Conservation (phyloP, 78 protist genomes). For the Dictyostelium capitatum region DNA sequence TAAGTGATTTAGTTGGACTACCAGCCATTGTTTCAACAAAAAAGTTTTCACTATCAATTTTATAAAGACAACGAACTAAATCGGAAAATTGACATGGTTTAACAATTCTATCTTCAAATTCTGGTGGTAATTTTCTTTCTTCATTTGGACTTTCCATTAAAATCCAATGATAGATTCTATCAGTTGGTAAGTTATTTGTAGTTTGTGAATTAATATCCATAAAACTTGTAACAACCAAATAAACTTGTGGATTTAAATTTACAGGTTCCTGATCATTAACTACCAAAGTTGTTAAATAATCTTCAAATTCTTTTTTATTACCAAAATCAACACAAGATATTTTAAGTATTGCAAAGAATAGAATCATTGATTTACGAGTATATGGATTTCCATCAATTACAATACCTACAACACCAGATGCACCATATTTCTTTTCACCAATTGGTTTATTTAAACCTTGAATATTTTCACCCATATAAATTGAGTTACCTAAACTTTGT, state of each 20-base stretch:
- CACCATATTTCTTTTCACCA: constrained; percentile 34
- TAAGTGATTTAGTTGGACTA: background rate
- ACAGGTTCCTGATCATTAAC: background rate
- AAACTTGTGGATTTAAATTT: background rate
- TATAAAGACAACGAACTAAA: constrained; percentile 23
- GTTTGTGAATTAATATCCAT: constrained; percentile 4
- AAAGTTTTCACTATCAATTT: constrained; percentile 8
- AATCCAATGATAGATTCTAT: constrained; percentile 7
- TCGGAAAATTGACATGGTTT: constrained; percentile 65
- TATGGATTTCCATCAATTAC: constrained; percentile 17
- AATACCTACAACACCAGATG: constrained; percentile 30
- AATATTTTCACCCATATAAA: constrained; percentile 33
- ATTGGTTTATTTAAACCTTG: constrained; percentile 37
- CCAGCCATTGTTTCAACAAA: constrained; percentile 20
- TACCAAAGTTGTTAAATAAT: background rate
- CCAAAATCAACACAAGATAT: constrained; percentile 37
- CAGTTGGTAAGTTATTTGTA: background rate
- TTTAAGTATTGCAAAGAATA: constrained; percentile 21
- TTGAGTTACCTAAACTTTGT: constrained; percentile 35
- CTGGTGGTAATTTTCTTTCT: constrained; percentile 11
- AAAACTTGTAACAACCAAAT: constrained; percentile 9
- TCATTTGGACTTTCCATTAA: background rate
- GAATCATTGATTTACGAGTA: constrained; percentile 13
- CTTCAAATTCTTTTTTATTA: background rate
- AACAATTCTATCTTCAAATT: constrained; percentile 14